phyloP scores from a whole-genome alignment of 1,284 basidiomycete genomes.

The Cystobasidium slooffiae region DNA sequence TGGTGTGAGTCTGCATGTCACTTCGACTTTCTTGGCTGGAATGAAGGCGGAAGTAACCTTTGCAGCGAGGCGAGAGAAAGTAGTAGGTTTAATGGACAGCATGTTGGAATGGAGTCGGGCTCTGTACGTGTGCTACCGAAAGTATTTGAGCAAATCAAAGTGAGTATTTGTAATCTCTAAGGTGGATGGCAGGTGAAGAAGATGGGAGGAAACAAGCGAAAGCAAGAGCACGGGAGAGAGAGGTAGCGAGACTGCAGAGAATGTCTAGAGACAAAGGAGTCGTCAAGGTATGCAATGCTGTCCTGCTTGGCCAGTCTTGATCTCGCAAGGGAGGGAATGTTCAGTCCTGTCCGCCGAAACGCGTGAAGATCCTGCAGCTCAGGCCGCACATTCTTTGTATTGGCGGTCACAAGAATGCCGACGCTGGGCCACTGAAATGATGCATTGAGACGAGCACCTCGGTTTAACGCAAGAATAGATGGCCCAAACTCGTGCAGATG shows the following conservation, averaged over 20 bases:
- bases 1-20: slow-evolving; percentile 1
- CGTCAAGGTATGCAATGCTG: background rate
- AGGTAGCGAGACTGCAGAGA: no score
- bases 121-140: background rate
- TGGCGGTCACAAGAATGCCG: background rate
- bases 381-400: background rate
- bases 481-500: no score
- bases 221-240: no score
- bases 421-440: background rate
- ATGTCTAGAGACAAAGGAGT: no score
- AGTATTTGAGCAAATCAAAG: no score
- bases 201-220: no score
- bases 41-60: background rate
- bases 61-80: background rate
- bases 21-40: background rate
- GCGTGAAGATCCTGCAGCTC: background rate
- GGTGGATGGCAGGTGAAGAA: no score
- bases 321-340: slow-evolving; percentile 7
- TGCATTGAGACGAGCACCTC: no score
- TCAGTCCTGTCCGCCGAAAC: background rate
- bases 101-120: background rate
- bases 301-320: background rate
- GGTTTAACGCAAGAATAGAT: no score
- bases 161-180: no score
- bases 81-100: background rate